Evolutionary conservation across 805 yeast species (phyloP).

Genomic region (Kluyveromyces siamensis): DNA sequence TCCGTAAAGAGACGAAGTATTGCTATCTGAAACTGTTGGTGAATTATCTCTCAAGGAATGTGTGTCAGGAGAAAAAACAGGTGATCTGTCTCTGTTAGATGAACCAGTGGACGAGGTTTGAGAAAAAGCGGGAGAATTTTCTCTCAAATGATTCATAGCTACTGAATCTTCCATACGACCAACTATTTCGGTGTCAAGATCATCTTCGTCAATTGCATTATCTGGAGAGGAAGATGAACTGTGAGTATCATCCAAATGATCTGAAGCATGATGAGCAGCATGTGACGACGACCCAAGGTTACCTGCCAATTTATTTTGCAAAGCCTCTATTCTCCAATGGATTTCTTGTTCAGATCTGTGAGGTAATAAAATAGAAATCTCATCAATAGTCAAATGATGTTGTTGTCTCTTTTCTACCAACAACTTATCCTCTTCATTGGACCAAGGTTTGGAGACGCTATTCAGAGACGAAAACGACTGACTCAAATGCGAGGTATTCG

Average conservation of each 20-base stretch:
- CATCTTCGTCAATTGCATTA: slow-evolving; percentile 15
- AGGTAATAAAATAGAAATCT: slow-evolving; percentile 64
- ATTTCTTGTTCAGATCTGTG: slow-evolving; percentile 70
- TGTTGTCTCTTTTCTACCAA: slow-evolving; percentile 44
- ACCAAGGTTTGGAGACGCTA: slow-evolving; percentile 30
- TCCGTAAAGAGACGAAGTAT: neutral
- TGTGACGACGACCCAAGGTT: slow-evolving; percentile 1
- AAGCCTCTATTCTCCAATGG: slow-evolving; percentile 45
- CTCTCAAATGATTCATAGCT: neutral
- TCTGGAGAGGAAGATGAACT: slow-evolving; percentile 9
- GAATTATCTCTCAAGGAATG: slow-evolving; percentile 5
- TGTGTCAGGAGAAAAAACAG: slow-evolving; percentile 8
- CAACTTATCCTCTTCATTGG: slow-evolving; percentile 62
- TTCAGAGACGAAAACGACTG: neutral
- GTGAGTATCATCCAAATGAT: neutral
- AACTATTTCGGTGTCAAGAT: slow-evolving; percentile 11
- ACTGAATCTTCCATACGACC: slow-evolving; percentile 2
- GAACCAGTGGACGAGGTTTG: slow-evolving; percentile 5
- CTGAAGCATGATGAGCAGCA: slow-evolving; percentile 9
- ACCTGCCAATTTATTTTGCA: slow-evolving; percentile 12
- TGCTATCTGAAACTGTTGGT: slow-evolving; percentile 5
- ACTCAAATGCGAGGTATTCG: neutral
- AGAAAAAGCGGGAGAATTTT: slow-evolving; percentile 7
- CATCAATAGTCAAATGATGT: slow-evolving; percentile 59
- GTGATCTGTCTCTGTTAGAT: slow-evolving; percentile 7